These are phyloP conservation scores for Aspergillus sp. DNA, from an alignment of 2,329 filamentous ascomycete genomes.

Conservation along the genomic window DNA sequence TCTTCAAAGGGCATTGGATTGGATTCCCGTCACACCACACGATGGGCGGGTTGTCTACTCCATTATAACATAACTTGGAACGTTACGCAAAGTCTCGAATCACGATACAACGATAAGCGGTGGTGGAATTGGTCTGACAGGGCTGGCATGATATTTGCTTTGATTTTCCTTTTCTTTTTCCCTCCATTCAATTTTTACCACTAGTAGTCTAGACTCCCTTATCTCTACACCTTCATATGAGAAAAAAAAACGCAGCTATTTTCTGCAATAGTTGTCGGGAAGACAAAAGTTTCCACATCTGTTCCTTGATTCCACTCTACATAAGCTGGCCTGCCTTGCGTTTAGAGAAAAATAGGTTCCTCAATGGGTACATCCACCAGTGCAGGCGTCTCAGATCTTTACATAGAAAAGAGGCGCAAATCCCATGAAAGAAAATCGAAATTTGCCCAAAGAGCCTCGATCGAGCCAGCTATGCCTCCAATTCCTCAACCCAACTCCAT, in stretches of 20 bases:
- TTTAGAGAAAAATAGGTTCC: background rate
- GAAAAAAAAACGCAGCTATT: conserved; percentile 29
- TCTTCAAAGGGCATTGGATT: conserved; percentile 18
- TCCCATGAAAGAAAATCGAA: no score
- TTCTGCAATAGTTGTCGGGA: conserved; percentile 15
- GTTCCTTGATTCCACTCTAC: conserved; percentile 1
- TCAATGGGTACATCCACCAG: no score
- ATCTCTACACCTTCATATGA: conserved; percentile 25
- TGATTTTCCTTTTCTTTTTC: conserved; percentile 28
- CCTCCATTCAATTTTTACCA: conserved; percentile 32
- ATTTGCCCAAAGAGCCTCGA: no score
- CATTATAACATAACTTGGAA: conserved; percentile 23
- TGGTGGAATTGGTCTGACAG: conserved; percentile 36
- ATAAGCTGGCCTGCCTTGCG: background rate
- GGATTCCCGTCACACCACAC: conserved; percentile 11
- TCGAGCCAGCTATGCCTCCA: no score
- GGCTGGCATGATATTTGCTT: conserved; percentile 39
- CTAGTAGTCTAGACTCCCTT: conserved; percentile 31
- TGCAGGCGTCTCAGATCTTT: no score
- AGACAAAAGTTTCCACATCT: conserved; percentile 18
- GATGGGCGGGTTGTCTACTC: conserved; percentile 15
- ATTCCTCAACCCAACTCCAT: background rate
- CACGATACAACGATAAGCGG: conserved; percentile 44
- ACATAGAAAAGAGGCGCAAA: no score
- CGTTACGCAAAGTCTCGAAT: conserved; percentile 36